Evolutionary conservation across 805 yeast species (phyloP).

Genomic region (Starmera caribaea): DNA sequence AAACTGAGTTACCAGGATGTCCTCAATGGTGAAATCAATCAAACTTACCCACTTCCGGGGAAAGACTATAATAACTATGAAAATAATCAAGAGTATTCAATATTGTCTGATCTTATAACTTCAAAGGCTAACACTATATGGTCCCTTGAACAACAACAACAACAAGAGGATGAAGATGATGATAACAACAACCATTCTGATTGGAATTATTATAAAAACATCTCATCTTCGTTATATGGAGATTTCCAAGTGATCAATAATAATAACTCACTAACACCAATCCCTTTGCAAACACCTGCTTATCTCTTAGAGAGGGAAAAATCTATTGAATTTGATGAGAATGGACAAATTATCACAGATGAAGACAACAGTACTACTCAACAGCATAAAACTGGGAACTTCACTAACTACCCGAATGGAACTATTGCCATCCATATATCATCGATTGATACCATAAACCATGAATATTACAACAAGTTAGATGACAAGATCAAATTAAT

Average conservation of each 20-base stretch:
- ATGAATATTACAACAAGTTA: slow-evolving; percentile 21
- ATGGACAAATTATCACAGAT: too few relatives aligned
- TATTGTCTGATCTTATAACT: slow-evolving; percentile 53
- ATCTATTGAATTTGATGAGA: slow-evolving; percentile 7
- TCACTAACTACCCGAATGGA: slow-evolving; percentile 24
- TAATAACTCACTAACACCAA: slow-evolving; percentile 6
- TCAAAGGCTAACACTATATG: slow-evolving; percentile 41
- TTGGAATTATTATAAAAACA: slow-evolving; percentile 29
- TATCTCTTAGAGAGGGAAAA: too few relatives aligned
- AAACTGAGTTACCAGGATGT: slow-evolving; percentile 55
- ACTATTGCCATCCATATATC: slow-evolving; percentile 11
- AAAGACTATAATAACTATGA: slow-evolving; percentile 33
- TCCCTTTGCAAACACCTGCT: slow-evolving; percentile 15
- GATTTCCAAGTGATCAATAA: slow-evolving; percentile 19
- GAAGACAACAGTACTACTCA: slow-evolving; percentile 3
- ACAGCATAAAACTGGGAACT: slow-evolving; percentile 16
- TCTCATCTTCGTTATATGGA: slow-evolving; percentile 40
- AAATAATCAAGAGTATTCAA: slow-evolving; percentile 41
- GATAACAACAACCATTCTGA: too few relatives aligned
- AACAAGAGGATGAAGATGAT: slow-evolving; percentile 10
- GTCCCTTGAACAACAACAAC: slow-evolving; percentile 26
- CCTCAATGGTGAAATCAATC: slow-evolving; percentile 30
- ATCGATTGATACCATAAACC: slow-evolving; percentile 10
- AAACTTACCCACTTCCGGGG: slow-evolving; percentile 49
- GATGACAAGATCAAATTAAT: slow-evolving; percentile 31